Conservation (phyloP, 371 early-diverging fungal genomes). For the Apophysomyces elegans region DNA sequence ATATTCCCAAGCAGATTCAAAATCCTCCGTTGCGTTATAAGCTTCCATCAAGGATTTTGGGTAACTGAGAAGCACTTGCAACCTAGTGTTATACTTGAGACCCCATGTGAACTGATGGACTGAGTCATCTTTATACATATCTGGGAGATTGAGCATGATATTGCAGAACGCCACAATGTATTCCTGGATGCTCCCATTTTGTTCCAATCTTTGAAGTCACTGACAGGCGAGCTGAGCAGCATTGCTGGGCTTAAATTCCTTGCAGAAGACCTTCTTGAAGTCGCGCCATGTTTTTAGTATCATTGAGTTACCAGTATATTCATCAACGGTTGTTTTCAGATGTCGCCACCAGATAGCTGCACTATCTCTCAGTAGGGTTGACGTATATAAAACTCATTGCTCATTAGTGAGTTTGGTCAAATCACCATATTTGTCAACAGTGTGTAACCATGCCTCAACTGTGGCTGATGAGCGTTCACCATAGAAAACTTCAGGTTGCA, state of each 20-base stretch:
- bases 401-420: constrained; percentile 9
- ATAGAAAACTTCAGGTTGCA: constrained; percentile 9
- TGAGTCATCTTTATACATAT: constrained; percentile 18
- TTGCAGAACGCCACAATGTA: constrained; percentile 15
- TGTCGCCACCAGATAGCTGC: constrained; percentile 16
- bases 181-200: not conserved
- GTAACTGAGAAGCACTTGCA: constrained; percentile 13
- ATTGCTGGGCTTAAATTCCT: constrained; percentile 14
- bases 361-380: constrained; percentile 1
- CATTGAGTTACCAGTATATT: not conserved
- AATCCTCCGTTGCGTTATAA: constrained; percentile 1
- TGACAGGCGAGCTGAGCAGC: constrained; percentile 8
- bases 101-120: constrained; percentile 17
- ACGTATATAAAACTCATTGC: constrained; percentile 5
- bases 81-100: constrained; percentile 10
- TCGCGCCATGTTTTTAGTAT: not conserved
- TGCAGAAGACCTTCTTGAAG: constrained; percentile 1
- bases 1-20: not conserved
- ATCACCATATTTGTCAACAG: constrained; percentile 13
- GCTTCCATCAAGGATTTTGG: constrained; percentile 12
- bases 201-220: not conserved
- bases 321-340: constrained; percentile 1
- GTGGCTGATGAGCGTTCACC: constrained; percentile 13
- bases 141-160: constrained; percentile 20
- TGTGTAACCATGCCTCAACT: constrained; percentile 16